Evolutionary conservation across 1,284 basidiomycete genomes (phyloP).

Genomic region (Malassezia brasiliensis): DNA sequence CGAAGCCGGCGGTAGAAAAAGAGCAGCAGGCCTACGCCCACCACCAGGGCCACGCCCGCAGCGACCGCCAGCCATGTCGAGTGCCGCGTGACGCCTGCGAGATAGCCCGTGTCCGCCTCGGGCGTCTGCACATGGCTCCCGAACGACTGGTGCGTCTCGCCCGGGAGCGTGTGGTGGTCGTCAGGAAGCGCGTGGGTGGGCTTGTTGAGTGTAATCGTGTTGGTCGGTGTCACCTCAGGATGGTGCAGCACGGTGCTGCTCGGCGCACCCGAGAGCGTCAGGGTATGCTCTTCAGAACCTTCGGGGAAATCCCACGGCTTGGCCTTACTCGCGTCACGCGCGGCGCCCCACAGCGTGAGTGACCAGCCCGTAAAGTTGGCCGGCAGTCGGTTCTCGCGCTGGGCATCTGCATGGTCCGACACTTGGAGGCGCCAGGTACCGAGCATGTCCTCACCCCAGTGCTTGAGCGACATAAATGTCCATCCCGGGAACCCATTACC

Average conservation of each 20-base stretch:
- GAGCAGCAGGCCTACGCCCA: constrained; percentile 59
- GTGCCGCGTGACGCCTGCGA: constrained; percentile 61
- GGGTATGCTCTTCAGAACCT: constrained; percentile 32
- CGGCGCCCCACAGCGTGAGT: constrained; percentile 86
- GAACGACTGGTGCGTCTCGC: constrained; percentile 41
- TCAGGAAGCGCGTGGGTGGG: constrained; percentile 78
- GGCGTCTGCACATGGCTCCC: constrained; percentile 29
- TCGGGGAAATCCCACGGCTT: constrained; percentile 47
- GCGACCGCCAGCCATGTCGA: constrained; percentile 79
- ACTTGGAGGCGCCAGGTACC: constrained; percentile 76
- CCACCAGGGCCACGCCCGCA: constrained; percentile 60
- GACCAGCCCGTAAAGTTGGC: constrained; percentile 86
- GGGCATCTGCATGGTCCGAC: constrained; percentile 48
- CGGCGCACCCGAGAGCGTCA: constrained; percentile 52
- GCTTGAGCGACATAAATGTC: constrained; percentile 96
- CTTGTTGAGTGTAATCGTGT: constrained; percentile 51
- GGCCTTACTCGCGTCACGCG: constrained; percentile 63
- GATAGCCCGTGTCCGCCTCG: constrained; percentile 69
- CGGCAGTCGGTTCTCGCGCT: constrained; percentile 37
- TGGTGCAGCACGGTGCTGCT: constrained; percentile 44
- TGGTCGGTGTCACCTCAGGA: constrained; percentile 21
- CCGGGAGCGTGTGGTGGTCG: constrained; percentile 57
- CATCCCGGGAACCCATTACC: constrained; percentile 74
- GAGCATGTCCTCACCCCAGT: constrained; percentile 92
- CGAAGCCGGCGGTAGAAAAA: constrained; percentile 50